phyloP scores from a whole-genome alignment of 768 basidiomycete genomes.

The Boletus fagicola region DNA sequence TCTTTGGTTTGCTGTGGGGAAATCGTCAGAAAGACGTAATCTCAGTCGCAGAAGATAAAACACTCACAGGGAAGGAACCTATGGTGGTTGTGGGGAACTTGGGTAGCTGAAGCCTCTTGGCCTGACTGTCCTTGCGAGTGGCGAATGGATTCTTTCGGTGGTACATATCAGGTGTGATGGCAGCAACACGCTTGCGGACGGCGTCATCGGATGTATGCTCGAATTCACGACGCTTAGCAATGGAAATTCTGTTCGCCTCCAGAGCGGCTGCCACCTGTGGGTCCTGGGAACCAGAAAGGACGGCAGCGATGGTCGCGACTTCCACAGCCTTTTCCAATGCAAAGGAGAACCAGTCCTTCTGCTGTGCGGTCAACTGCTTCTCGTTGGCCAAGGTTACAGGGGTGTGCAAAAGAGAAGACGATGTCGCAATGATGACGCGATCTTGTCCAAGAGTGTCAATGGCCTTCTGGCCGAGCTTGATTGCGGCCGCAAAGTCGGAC shows the following conservation, averaged over 20 bases:
- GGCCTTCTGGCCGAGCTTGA: slow-evolving; percentile 82
- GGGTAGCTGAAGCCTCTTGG: slow-evolving; percentile 84
- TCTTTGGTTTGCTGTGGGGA: slow-evolving; percentile 88
- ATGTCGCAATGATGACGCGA: slow-evolving; percentile 91
- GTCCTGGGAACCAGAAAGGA: slow-evolving; percentile 83
- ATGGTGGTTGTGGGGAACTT: slow-evolving; percentile 99
- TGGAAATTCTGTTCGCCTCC: slow-evolving; percentile 87
- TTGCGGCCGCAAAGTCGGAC: slow-evolving; percentile 82
- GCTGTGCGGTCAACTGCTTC: slow-evolving; percentile 82
- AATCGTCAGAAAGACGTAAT: slow-evolving; percentile 9
- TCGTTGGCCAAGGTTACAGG: slow-evolving; percentile 94
- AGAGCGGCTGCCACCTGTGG: slow-evolving; percentile 64
- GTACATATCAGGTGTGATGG: slow-evolving; percentile 83
- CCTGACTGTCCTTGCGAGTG: slow-evolving; percentile 82
- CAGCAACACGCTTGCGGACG: slow-evolving; percentile 92
- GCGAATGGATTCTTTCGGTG: slow-evolving; percentile 89
- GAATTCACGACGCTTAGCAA: slow-evolving; percentile 91
- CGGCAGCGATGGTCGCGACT: slow-evolving; percentile 82
- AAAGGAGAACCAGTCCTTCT: slow-evolving; percentile 98
- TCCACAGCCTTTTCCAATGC: slow-evolving; percentile 94
- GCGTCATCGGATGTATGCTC: slow-evolving; percentile 91
- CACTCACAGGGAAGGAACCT: slow-evolving; percentile 88
- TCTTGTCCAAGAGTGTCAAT: slow-evolving; percentile 78
- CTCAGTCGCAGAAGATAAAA: background rate
- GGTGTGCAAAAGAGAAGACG: slow-evolving; percentile 97